Evolutionary conservation across 257 asterid genomes (phyloP).

Genomic region (Solanum corneliomulleri): DNA sequence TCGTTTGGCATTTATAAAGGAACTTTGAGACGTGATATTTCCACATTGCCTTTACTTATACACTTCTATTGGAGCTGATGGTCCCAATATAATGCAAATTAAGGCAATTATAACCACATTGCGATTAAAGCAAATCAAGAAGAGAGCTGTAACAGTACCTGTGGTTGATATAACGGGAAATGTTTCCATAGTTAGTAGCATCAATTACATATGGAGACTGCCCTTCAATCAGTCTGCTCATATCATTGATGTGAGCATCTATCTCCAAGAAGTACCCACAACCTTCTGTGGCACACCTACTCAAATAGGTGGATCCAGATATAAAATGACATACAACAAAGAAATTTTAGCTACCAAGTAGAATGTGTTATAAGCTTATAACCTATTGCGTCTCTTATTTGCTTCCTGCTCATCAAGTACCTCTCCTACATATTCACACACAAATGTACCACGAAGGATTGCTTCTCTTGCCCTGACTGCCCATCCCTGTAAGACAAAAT

Average conservation of each 20-base stretch:
- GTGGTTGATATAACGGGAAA: conserved; percentile 96
- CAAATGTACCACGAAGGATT: conserved; percentile 78
- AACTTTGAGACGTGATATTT: not conserved
- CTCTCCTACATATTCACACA: conserved; percentile 94
- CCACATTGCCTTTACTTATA: not conserved
- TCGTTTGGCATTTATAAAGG: not conserved
- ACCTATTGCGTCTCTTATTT: conserved; percentile 72
- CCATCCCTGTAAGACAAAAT: conserved; percentile 72
- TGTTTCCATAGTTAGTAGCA: conserved; percentile 76
- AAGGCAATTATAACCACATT: not conserved
- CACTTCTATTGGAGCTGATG: not conserved
- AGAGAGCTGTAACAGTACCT: conserved; percentile 38
- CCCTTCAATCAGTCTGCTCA: conserved; percentile 82
- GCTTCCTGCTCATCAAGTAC: conserved; percentile 81
- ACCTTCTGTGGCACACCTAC: conserved; percentile 56
- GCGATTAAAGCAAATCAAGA: not conserved
- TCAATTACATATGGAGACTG: conserved; percentile 67
- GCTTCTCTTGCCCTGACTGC: conserved; percentile 88
- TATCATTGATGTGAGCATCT: conserved; percentile 58
- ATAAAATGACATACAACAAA: not conserved
- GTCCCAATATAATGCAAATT: not conserved
- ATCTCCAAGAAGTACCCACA: conserved; percentile 62
- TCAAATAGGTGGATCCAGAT: not conserved
- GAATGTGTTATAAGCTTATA: conserved; percentile 28
- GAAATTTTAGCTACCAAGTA: not conserved